Base-by-base conservation (phyloP, 495 filamentous ascomycete genomes). In the Saxispiralis lemnorum region DNA sequence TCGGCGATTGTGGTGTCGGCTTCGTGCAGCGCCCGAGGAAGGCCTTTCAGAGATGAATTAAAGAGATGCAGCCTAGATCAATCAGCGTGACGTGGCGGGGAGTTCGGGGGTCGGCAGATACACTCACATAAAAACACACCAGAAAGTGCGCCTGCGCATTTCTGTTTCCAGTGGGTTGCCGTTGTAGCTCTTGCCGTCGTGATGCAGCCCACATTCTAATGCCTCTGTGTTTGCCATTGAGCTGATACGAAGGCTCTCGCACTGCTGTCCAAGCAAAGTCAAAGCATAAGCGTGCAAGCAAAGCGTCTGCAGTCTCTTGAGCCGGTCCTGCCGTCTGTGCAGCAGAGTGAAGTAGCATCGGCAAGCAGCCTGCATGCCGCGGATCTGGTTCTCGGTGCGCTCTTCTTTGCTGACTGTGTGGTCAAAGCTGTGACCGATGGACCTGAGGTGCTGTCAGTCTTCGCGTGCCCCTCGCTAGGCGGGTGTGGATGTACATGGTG, bases 1-100 rank as follows among this genome's bases (percentile, higher is more conserved):
- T 39, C 37, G 14, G 19, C 15, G 15, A 39, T 21, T n/a, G 37
- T 39, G 37, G 18, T 39, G 37, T 39, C 37, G 11, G 19, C 37
- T 18, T 39, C 37, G 37, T 39, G 37, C 37, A 39, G 37, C 7
- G 37, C 37, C 19, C 37, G 15, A 6, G 37, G 37, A 18, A 39
- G 15, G 5, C 37, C 37, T 13, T 18, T 14, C 13, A 35, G 34
- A 14, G 34, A 14, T 35, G 34, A 35, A 14, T 14, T 14, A 17
- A 35, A 35, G 34, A 35, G 34, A 35, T 35, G 34, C 13, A 35
- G 9, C 24, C 24, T 28, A 5, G 24, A 28, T 14, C n/a, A n/a
- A n/a, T n/a, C n/a, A n/a, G n/a, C n/a, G n/a, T n/a, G n/a, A n/a
- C n/a, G n/a, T n/a, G n/a, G n/a, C n/a, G n/a, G n/a, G n/a, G n/a